Evolutionary conservation across 768 basidiomycete species (phyloP).

Genomic region (Sporobolomyces pararoseus): DNA sequence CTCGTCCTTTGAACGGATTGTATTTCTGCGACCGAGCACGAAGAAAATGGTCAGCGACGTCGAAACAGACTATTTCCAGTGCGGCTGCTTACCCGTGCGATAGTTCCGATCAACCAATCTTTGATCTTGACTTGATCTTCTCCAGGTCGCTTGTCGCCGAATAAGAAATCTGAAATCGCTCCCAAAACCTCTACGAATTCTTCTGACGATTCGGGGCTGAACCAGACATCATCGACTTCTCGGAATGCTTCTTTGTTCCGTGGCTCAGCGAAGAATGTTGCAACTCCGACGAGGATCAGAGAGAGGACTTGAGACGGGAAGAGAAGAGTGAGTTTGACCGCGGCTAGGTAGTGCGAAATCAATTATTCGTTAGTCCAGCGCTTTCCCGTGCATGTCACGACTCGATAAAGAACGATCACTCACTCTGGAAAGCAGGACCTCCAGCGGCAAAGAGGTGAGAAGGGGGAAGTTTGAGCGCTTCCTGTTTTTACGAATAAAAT

Average conservation of each 20-base stretch:
- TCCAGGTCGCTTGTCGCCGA: background rate
- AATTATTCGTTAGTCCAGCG: background rate
- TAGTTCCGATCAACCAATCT: background rate
- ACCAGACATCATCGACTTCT: conserved; percentile 19
- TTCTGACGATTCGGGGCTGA: background rate
- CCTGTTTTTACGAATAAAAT: background rate
- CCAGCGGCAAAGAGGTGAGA: conserved; percentile 29
- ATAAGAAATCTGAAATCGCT: conserved; percentile 10
- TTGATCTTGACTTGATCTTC: background rate
- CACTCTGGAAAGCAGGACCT: conserved; percentile 4
- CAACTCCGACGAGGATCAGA: conserved; percentile 28
- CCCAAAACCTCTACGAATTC: conserved; percentile 22
- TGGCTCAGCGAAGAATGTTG: conserved; percentile 15
- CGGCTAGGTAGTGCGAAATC: background rate
- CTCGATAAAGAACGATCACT: background rate
- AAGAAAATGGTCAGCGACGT: background rate
- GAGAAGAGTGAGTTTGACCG: conserved; percentile 20
- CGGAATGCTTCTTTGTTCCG: conserved; percentile 15
- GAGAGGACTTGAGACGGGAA: conserved; percentile 21
- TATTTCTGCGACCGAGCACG: conserved; percentile 2
- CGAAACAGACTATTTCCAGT: too few species aligned
- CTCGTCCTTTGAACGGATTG: conserved; percentile 11
- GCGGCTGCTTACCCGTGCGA: conserved; percentile 9
- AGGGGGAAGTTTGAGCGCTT: conserved; percentile 18
- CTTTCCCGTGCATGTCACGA: too few species aligned